Base-by-base conservation (phyloP, 2,329 filamentous ascomycete species). In the Xylaria sp. region DNA sequence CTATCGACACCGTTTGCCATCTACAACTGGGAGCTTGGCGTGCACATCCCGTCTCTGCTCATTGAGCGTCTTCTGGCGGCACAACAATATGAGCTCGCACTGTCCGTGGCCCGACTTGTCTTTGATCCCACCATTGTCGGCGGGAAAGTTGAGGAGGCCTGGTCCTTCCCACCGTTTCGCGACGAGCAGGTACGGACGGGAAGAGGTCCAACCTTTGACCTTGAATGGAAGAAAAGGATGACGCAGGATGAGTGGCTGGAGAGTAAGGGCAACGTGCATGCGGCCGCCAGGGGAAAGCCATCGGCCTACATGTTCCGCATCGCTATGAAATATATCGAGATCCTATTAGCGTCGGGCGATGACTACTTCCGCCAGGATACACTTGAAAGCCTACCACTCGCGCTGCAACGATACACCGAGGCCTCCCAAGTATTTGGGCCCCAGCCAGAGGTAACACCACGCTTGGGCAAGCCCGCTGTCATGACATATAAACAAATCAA, bases 371-470 rank as follows among this genome's bases (percentile, higher is more conserved):
- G 17, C 10, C 57, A 48, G 8, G 53, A 54, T 19, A 54, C 41
- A 9, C 40, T 54, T 15, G 57, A 60, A 29, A 47, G 21, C 1
- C 19, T 54, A 21, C 49, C 49, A 9, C 33, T 60, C 3, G 57
- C 57, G 1, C 37, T 60, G 5, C 57, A 60, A 31, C 33, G 49
- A 29, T 60, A 60, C 23, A 35, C 46, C 43, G 48, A 60, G 35
- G 57, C 57, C n/a, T 31, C 49, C 7, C 49, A 60, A 10, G 13
- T 60, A 10, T 54, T 54, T n/a, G 57, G 57, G 4, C 57, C 49
- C 8, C 21, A 4, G 27, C 37, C 46, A 3, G 17, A 43, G 1
- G 13, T 10, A 6, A 19, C 38, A 11, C 44, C 54, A 5, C 19
- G 37, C 11, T 5, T 43, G 4, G 54, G 33, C 11, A 57, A 49